Evolutionary conservation across 805 yeast species (phyloP).

Genomic region (Monosporozyma aerobia): DNA sequence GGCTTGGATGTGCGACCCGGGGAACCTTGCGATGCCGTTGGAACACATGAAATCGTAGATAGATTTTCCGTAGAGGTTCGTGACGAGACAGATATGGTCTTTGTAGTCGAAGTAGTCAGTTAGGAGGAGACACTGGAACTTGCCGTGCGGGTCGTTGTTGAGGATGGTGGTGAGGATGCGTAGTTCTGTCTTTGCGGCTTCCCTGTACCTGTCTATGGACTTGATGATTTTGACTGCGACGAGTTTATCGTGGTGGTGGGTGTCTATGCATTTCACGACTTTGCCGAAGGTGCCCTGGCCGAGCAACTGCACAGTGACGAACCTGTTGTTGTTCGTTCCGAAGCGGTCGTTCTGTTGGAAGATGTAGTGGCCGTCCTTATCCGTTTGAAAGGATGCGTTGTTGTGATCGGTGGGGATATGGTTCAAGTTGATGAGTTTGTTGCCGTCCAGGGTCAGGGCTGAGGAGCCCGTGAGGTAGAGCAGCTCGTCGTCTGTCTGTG

Average conservation of each 20-base stretch:
- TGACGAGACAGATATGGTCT: conserved; percentile 89
- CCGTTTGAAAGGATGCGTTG: conserved; percentile 27
- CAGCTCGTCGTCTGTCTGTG: conserved; percentile 26
- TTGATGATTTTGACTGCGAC: conserved; percentile 91
- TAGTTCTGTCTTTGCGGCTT: conserved; percentile 88
- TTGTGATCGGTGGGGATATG: neutral
- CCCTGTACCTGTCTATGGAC: conserved; percentile 87
- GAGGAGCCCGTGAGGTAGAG: conserved; percentile 27
- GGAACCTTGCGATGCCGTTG: conserved; percentile 81
- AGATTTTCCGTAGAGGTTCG: conserved; percentile 76
- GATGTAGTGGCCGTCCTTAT: conserved; percentile 67
- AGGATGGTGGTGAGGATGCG: conserved; percentile 46
- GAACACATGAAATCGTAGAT: conserved; percentile 83
- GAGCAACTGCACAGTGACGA: conserved; percentile 53
- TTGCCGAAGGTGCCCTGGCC: conserved; percentile 99
- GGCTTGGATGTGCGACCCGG: conserved; percentile 86
- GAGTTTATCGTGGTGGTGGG: conserved; percentile 23
- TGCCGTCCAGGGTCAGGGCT: conserved; percentile 26
- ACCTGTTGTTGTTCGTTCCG: conserved; percentile 52
- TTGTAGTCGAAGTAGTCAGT: conserved; percentile 86
- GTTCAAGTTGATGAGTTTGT: conserved; percentile 18
- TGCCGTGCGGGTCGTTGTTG: conserved; percentile 42
- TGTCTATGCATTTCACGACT: conserved; percentile 86
- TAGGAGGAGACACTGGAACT: conserved; percentile 66
- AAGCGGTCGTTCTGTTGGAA: conserved; percentile 49